These are phyloP conservation scores for Colletotrichum sp. DNA, from an alignment of 2,329 filamentous ascomycete genomes.

Conservation along the genomic window DNA sequence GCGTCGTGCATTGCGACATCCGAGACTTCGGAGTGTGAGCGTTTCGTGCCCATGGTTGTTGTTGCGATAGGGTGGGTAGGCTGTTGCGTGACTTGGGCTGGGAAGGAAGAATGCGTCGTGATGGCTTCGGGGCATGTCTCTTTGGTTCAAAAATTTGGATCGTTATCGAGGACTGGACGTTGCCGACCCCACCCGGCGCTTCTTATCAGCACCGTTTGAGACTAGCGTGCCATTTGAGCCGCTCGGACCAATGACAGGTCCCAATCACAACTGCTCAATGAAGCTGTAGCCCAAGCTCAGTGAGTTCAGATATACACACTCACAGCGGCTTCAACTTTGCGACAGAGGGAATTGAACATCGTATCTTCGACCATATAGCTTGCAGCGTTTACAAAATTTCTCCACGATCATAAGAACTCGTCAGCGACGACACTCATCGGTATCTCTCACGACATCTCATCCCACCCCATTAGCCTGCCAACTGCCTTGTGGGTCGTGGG, in stretches of 20 bases:
- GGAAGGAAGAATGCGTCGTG: background rate
- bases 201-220: constrained; percentile 4
- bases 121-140: background rate
- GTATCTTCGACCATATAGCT: background rate
- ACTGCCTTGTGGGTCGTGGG: background rate
- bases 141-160: constrained; percentile 25
- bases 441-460: background rate
- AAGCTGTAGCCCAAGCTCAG: constrained; percentile 11
- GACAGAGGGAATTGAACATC: background rate
- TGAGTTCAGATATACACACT: background rate
- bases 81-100: background rate
- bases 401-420: background rate
- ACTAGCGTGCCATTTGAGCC: background rate
- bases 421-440: background rate
- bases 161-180: constrained; percentile 11
- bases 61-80: background rate
- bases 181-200: background rate
- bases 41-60: constrained; percentile 32
- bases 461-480: background rate
- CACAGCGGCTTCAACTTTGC: background rate
- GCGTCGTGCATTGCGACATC: background rate
- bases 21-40: constrained; percentile 28
- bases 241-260: constrained; percentile 8
- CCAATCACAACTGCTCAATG: constrained; percentile 17
- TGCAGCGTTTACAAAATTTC: background rate